Percentiles rank a stretch among this genome's conserved stretches.
Conservation (phyloP, 2,329 filamentous ascomycete species). For the Stagonosporopsis cucurbitacearum region DNA sequence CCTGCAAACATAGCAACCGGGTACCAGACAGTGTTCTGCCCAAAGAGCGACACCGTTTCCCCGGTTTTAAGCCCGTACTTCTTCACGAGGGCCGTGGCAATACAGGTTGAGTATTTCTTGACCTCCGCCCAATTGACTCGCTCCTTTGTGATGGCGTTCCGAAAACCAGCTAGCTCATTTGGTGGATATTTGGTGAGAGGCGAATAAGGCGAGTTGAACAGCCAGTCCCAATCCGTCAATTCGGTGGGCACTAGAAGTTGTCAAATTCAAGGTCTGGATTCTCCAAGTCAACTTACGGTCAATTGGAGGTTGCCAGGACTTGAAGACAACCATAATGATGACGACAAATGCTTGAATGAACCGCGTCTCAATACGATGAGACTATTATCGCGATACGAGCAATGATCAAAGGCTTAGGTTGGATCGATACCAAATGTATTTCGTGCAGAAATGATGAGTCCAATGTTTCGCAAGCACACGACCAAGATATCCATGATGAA, state of each 20-base stretch:
- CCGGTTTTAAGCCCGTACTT: slow-evolving; percentile 61
- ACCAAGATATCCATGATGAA: slow-evolving; percentile 5
- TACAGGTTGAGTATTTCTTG: slow-evolving; percentile 62
- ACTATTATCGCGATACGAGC: too few relatives aligned
- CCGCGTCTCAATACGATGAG: not conserved
- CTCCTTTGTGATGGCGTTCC: slow-evolving; percentile 65
- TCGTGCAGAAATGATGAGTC: not conserved
- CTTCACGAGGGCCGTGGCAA: slow-evolving; percentile 66
- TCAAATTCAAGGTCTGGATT: not conserved
- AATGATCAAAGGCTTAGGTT: not conserved
- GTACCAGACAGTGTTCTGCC: slow-evolving; percentile 71
- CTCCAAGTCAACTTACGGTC: slow-evolving; percentile 40
- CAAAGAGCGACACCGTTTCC: slow-evolving; percentile 67
- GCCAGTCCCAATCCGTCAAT: slow-evolving; percentile 66
- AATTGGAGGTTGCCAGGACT: slow-evolving; percentile 53
- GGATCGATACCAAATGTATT: not conserved
- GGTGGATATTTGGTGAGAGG: slow-evolving; percentile 52
- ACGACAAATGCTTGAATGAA: not conserved
- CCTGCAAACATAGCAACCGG: slow-evolving; percentile 67
- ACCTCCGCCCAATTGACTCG: slow-evolving; percentile 65
- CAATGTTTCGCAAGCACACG: not conserved
- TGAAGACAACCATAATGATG: slow-evolving; percentile 47
- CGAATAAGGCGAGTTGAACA: slow-evolving; percentile 64
- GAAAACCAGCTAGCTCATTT: slow-evolving; percentile 58
- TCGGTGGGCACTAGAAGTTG: slow-evolving; percentile 57